Evolutionary conservation across 495 filamentous ascomycete genomes (phyloP), one percentile per base, ranked within the genome.

Genomic region (Xylaria grammica): DNA sequence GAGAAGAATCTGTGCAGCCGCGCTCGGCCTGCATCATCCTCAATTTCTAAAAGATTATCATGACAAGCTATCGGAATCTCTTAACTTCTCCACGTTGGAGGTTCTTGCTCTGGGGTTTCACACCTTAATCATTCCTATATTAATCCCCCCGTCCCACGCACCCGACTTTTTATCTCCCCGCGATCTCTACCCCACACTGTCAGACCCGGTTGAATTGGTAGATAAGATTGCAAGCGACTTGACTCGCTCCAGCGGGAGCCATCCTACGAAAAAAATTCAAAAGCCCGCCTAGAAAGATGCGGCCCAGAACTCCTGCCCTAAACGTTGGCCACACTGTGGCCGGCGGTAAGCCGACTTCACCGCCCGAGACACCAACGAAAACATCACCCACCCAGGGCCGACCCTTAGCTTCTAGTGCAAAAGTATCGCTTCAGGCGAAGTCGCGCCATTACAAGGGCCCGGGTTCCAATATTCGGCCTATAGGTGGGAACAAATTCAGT

Each of bases 41-140:
- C 61, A 60, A 70, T 63, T 60, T 65, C 62, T 66, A 73, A 66
- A 67, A 75, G 69, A 78, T 71, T 84, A 85, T 85, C 83, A 85
- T 85, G 82, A 84, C 78, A 75, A 78, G 78, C 79, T 79, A 81
- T 77, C 79, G 75, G 75, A 76, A 75, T 63, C 77, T 77, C 68
- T 74, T 82, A 74, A 75, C 72, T 73, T 84, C 81, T 82, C 82
- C 82, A 77, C 75, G 77, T 69, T 80, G 82, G 83, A 86, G 82
- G 74, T 79, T 82, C 67, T 70, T 79, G 75, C 74, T 78, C 74
- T 77, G 78, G 78, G 78, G 79, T 56, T 73, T 79, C 68, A 80
- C 77, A 51, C 79, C 78, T 71, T 82, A 76, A 82, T 67, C 63
- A 44, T 27, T 53, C 46, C 73, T 56, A 55, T 65, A 55, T 69